Evolutionary conservation across 345 rosid genomes (phyloP), one percentile per base, ranked within the genome.

Genomic region (Eutrema heterophyllum): DNA sequence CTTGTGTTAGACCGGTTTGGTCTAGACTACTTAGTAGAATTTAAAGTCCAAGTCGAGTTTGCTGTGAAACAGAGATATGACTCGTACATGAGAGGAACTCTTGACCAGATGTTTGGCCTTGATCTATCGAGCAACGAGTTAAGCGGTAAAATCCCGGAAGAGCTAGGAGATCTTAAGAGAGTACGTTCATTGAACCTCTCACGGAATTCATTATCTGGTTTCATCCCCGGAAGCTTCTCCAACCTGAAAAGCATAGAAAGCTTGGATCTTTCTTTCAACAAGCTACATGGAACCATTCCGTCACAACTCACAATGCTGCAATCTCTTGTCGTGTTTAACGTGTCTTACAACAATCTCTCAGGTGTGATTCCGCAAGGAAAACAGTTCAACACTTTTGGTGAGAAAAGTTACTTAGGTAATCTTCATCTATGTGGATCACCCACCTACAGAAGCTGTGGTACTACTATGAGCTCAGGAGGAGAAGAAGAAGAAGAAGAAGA

Each of bases 101-200:
- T 75, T 7, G 12, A 24, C 38, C 60, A 68, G 14, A 68, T 75
- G 71, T 50, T 48, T 70, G 73, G 77, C 3, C 11, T 79, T 13
- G 77, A 79, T 58, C 53, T 79, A 33, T 79, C 65, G 3, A 49
- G 72, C 73, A 79, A 74, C 5, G 66, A 79, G 40, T 59, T 75
- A 45, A 70, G 57, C 1, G 72, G 82, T 10, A 36, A 51, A 0
- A 74, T 74, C 15, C 79, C 79, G 0, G 4, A 63, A 50, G 45
- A 63, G 53, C 64, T 74, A 0, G 79, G 82, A 43, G 12, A 58
- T 48, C 72, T 74, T 0, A 43, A 50, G 51, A 61, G 56, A 44
- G 27, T 74, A 30, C 68, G 41, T 14, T 72, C 82, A 3, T 2
- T 74, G 39, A 79, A 79, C 15, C 41, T 79, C 0, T 79, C 79